These are phyloP conservation scores for Hevea brasiliensis DNA, from an alignment of 345 rosid species.

Conservation along the genomic window DNA sequence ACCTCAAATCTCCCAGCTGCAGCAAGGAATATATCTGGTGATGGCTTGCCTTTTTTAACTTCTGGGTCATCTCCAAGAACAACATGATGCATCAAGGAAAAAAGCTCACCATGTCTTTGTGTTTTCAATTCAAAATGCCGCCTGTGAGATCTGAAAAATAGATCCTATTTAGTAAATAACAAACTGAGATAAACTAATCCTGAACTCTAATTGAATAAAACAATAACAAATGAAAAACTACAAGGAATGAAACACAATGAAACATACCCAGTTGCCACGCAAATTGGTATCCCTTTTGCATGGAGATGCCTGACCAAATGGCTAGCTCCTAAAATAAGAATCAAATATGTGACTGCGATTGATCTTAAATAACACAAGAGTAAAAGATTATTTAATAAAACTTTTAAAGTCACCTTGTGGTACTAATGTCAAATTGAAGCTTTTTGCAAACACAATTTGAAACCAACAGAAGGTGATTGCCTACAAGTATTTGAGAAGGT, in stretches of 20 bases:
- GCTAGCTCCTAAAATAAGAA: slow-evolving; percentile 56
- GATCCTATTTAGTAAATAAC: no score
- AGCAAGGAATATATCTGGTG: slow-evolving; percentile 83
- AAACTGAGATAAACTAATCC: background rate
- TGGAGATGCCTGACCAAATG: slow-evolving; percentile 69
- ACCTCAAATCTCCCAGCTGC: slow-evolving; percentile 97
- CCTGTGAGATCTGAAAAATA: slow-evolving; percentile 71
- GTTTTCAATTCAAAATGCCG: slow-evolving; percentile 84
- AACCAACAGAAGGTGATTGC: background rate
- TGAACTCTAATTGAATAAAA: background rate
- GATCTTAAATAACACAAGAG: slow-evolving; percentile 6
- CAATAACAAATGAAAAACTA: background rate
- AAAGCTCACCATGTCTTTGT: slow-evolving; percentile 68
- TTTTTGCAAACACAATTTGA: background rate
- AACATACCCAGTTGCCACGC: slow-evolving; percentile 78
- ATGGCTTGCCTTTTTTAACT: slow-evolving; percentile 89
- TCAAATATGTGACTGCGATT: background rate
- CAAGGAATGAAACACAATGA: slow-evolving; percentile 8
- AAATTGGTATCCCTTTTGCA: slow-evolving; percentile 74
- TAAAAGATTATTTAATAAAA: background rate
- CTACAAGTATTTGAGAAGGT: background rate
- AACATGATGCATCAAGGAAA: slow-evolving; percentile 89
- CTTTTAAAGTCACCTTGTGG: background rate
- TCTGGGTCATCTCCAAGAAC: slow-evolving; percentile 94
- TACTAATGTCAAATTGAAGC: background rate